Base-by-base conservation (phyloP, 1,139 yeast species). In the Hemisphaericaspora xylofermentans region DNA sequence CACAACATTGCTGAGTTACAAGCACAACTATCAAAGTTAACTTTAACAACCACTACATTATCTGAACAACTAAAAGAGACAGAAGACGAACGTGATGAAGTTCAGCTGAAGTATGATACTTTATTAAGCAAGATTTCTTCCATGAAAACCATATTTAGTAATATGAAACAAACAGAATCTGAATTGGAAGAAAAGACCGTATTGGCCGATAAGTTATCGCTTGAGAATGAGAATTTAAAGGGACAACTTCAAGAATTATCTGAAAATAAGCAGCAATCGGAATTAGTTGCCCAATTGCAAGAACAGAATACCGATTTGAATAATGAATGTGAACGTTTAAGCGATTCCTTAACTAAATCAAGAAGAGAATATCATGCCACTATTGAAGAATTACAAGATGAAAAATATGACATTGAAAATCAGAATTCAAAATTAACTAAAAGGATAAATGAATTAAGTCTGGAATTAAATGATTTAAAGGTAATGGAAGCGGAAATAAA, bases 101-200 rank as follows among this genome's bases (percentile, higher is more conserved):
- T 80, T 22, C 85, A 86, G 51, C 73, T 76, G 8, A 86, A 85
- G 46, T 88, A 91, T 58, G 88, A 88, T 49, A 72, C 76, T n/a
- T 66, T 93, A 16, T 66, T 89, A 44, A 84, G 82, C 48, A 78
- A 87, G 57, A 69, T 93, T 25, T 79, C 95, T 1, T 80, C 87
- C 2, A 88, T 93, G 87, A 88, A 87, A 55, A 67, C 85, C 0
- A 75, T 84, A 2, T 85, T 86, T 58, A 76, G 74, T 43, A 84
- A 84, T 51, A 83, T 84, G 88, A 84, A 84, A 55, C 82, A 80
- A 45, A 73, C 94, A 0, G 85, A 93, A 49, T 71, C 72, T 8
- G 95, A 88, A 50, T 68, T 89, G 31, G 84, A 82, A 38, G 68
- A 68, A 32, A 67, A 82, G 0, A 80, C 78, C 50, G 78, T 69